A percentile compares a stretch with the other conserved stretches of the same genome.
These are phyloP conservation scores for Hypoxylon subgilvum DNA, from an alignment of 495 filamentous ascomycete genomes.

Conservation along the genomic window DNA sequence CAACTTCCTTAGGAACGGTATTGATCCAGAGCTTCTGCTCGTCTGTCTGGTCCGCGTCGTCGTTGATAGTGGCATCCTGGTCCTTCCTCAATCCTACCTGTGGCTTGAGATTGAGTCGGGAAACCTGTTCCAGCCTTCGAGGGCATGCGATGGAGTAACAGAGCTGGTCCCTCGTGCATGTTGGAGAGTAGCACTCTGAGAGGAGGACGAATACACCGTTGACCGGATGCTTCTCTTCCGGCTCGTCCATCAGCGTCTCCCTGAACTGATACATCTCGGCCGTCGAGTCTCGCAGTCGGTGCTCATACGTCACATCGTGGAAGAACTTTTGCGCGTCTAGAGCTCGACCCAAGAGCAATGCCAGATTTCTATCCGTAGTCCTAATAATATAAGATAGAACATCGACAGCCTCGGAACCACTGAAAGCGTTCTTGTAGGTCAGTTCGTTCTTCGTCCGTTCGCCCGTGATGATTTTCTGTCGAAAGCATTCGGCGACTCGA, in stretches of 20 bases:
- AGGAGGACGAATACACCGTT: constrained; percentile 97
- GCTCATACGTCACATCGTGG: constrained; percentile 98
- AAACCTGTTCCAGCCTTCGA: constrained; percentile 91
- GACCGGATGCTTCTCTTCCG: constrained; percentile 72
- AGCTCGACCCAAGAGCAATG: constrained; percentile 88
- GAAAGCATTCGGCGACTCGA: constrained; percentile 86
- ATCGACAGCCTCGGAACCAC: constrained; percentile 93
- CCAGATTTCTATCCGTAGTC: constrained; percentile 93
- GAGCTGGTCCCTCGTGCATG: constrained; percentile 89
- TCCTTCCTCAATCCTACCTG: constrained; percentile 85
- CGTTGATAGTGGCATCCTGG: constrained; percentile 73
- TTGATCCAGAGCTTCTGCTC: constrained; percentile 99
- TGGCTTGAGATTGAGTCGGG: constrained; percentile 87
- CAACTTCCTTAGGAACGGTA: constrained; percentile 92
- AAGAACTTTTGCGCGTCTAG: constrained; percentile 99
- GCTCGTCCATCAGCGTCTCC: constrained; percentile 88
- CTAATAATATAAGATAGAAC: constrained; percentile 92
- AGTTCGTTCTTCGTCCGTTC: constrained; percentile 96
- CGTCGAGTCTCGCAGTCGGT: constrained; percentile 86
- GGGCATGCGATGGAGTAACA: constrained; percentile 99
- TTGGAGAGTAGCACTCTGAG: constrained; percentile 97
- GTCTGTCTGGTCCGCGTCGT: constrained; percentile 84
- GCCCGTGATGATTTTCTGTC: constrained; percentile 77
- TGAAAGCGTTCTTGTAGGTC: constrained; percentile 96
- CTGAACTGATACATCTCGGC: constrained; percentile 96